Percentiles rank a stretch among this genome's conserved stretches.
Evolutionary conservation across 1,284 basidiomycete genomes (phyloP).

Genomic region (Fomitiporia mediterranea): DNA sequence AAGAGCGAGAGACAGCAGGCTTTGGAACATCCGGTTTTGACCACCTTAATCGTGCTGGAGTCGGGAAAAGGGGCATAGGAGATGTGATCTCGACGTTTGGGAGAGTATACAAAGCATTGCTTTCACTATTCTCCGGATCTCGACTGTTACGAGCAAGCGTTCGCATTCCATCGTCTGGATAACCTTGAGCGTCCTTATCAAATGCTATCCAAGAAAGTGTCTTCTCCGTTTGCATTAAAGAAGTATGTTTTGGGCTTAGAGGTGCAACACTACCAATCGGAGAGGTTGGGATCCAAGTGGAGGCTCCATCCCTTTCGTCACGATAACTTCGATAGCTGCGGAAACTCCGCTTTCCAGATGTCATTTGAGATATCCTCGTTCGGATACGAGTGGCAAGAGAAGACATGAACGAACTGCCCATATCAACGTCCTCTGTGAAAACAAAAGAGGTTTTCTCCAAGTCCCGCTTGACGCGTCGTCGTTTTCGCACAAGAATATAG

Average conservation of each 20-base stretch:
- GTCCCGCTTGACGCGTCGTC: not conserved
- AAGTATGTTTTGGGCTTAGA: not conserved
- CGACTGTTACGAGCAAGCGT: not conserved
- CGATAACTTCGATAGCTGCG: slow-evolving; percentile 16
- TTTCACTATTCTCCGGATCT: not conserved
- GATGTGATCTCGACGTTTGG: not conserved
- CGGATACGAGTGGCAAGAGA: slow-evolving; percentile 6
- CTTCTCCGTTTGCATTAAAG: not conserved
- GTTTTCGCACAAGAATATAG: slow-evolving; percentile 10
- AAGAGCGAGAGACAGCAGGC: slow-evolving; percentile 5
- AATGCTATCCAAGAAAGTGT: slow-evolving; percentile 7
- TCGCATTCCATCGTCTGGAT: too few relatives aligned
- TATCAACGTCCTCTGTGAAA: slow-evolving; percentile 20
- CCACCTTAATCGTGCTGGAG: not conserved
- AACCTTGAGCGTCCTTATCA: not conserved
- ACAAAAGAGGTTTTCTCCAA: slow-evolving; percentile 12
- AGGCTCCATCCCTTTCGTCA: slow-evolving; percentile 11
- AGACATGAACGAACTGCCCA: slow-evolving; percentile 17
- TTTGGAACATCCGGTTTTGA: slow-evolving; percentile 6
- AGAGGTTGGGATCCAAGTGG: slow-evolving; percentile 13
- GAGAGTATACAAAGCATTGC: not conserved
- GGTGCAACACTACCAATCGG: slow-evolving; percentile 11
- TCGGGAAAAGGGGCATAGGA: not conserved
- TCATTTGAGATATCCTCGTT: slow-evolving; percentile 7
- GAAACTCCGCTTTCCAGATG: slow-evolving; percentile 11